Conservation (phyloP, 805 yeast genomes). For the Lachancea waltii region DNA sequence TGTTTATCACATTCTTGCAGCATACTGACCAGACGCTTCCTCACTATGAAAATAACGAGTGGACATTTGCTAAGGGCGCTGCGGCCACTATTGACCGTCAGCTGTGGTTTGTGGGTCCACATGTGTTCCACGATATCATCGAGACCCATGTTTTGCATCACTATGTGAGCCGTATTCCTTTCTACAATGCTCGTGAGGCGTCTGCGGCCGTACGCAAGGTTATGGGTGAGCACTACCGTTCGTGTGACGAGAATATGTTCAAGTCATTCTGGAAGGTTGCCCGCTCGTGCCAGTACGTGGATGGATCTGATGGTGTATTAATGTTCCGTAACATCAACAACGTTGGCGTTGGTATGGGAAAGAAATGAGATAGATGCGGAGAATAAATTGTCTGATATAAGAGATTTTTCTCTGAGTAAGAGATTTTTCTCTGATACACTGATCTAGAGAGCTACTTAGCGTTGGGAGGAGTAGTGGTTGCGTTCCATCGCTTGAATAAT, state of each 20-base stretch:
- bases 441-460: too few species aligned
- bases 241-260: slow-evolving; percentile 70
- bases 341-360: slow-evolving; percentile 37
- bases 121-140: slow-evolving; percentile 80
- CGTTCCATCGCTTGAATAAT: too few species aligned
- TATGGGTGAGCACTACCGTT: slow-evolving; percentile 75
- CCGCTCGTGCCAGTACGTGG: slow-evolving; percentile 66
- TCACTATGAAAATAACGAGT: slow-evolving; percentile 65
- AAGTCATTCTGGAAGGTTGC: slow-evolving; percentile 53
- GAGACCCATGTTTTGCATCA: slow-evolving; percentile 90
- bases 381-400: too few species aligned
- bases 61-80: slow-evolving; percentile 88
- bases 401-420: too few species aligned
- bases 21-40: slow-evolving; percentile 78
- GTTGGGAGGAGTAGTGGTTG: too few species aligned
- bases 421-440: too few species aligned
- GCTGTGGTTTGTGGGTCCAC: slow-evolving; percentile 72
- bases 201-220: slow-evolving; percentile 73
- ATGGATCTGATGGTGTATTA: slow-evolving; percentile 56
- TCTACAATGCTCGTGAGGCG: slow-evolving; percentile 79
- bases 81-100: slow-evolving; percentile 84
- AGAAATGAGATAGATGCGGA: neutral
- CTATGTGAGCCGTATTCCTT: slow-evolving; percentile 76
- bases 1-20: slow-evolving; percentile 77
- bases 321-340: slow-evolving; percentile 74